Evolutionary conservation across 2,329 filamentous ascomycete species (phyloP).

Genomic region (Neodidymelliopsis sp.): DNA sequence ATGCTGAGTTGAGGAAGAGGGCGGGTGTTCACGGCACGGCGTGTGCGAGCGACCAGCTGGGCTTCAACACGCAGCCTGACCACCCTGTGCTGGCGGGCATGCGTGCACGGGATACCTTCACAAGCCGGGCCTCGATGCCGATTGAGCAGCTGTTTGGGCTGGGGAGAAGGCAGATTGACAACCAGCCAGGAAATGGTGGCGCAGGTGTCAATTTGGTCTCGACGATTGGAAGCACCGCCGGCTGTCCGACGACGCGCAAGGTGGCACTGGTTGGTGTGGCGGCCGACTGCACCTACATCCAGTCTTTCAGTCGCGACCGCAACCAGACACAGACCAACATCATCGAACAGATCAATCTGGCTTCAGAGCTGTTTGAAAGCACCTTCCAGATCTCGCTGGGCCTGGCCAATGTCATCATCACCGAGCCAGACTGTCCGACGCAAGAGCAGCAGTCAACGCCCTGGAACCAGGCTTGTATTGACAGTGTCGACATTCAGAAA

Average conservation of each 20-base stretch:
- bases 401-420: constrained; percentile 83
- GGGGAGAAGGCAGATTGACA: constrained; percentile 71
- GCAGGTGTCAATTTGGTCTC: constrained; percentile 79
- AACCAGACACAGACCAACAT: constrained; percentile 75
- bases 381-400: constrained; percentile 96
- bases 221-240: constrained; percentile 81
- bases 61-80: constrained; percentile 78
- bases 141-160: constrained; percentile 73
- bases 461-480: constrained; percentile 83
- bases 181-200: constrained; percentile 73
- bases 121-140: constrained; percentile 64
- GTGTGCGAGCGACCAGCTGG: constrained; percentile 78
- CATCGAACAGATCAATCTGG: constrained; percentile 83
- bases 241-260: constrained; percentile 88
- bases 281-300: constrained; percentile 89
- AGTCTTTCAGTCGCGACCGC: constrained; percentile 74
- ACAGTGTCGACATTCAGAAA: constrained; percentile 69
- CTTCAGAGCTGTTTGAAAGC: constrained; percentile 85
- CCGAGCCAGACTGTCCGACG: constrained; percentile 75
- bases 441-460: constrained; percentile 70
- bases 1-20: constrained; percentile 70
- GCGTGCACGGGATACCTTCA: constrained; percentile 58
- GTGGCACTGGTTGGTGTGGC: constrained; percentile 92
- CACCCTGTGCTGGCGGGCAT: constrained; percentile 70
- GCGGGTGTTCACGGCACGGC: constrained; percentile 46